A percentile compares a stretch with the other conserved stretches of the same genome.
Conservation (phyloP, 805 yeast species). For the Starmerella asiatica region DNA sequence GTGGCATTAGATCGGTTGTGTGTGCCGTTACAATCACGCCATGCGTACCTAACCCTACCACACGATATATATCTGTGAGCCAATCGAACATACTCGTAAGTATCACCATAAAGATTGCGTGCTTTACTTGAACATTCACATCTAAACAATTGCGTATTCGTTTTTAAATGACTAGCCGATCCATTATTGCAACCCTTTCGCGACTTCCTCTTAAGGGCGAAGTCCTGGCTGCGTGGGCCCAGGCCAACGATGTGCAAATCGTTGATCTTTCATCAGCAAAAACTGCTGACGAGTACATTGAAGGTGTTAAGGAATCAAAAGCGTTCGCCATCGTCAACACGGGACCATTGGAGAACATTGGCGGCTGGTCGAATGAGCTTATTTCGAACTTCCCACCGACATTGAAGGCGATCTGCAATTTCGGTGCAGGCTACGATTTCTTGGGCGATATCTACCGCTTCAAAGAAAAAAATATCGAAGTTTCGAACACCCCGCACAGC, state of each 20-base stretch:
- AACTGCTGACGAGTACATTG: conserved; percentile 32
- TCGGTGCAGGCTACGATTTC: conserved; percentile 49
- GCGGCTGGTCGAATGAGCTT: conserved; percentile 35
- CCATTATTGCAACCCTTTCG: background rate
- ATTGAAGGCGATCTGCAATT: conserved; percentile 35
- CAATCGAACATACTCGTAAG: too few relatives aligned
- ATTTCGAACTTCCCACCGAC: conserved; percentile 29
- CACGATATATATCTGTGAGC: too few relatives aligned
- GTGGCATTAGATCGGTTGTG: too few relatives aligned
- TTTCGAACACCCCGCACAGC: conserved; percentile 41
- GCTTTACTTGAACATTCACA: too few relatives aligned
- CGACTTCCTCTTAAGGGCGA: conserved; percentile 8
- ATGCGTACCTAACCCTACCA: too few relatives aligned
- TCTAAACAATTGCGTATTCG: too few relatives aligned
- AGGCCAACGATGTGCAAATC: conserved; percentile 35
- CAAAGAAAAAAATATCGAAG: conserved; percentile 32
- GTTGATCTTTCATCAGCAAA: conserved; percentile 29
- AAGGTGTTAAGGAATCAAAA: conserved; percentile 28
- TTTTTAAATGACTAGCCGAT: background rate
- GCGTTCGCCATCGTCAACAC: conserved; percentile 34
- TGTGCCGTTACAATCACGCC: too few relatives aligned
- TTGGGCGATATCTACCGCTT: conserved; percentile 34
- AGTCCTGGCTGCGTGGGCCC: conserved; percentile 29
- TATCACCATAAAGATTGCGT: too few relatives aligned
- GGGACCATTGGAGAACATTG: conserved; percentile 31